These are phyloP conservation scores for Biscogniauxia marginata DNA, from an alignment of 2,329 filamentous ascomycete species.

Conservation along the genomic window DNA sequence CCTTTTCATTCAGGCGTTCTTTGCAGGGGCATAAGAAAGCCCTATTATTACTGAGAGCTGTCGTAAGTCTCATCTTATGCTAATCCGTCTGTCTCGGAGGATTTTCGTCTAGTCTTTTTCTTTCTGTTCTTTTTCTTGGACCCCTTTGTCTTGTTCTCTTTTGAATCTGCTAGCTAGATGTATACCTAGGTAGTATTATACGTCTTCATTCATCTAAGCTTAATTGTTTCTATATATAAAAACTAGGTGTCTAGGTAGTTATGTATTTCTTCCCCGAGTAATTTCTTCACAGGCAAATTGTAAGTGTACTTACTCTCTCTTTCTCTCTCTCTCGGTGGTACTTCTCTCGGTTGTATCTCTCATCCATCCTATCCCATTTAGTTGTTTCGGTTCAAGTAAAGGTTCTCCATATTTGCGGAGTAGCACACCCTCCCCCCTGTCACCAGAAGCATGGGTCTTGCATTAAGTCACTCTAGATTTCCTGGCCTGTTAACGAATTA, in stretches of 20 bases:
- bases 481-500: neutral
- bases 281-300: neutral
- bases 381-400: neutral
- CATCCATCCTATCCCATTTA: neutral
- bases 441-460: neutral
- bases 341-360: neutral
- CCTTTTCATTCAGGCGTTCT: neutral
- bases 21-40: neutral
- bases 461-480: neutral
- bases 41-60: neutral
- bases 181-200: no score
- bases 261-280: neutral
- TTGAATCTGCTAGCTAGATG: no score
- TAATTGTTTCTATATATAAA: no score
- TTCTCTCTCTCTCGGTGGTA: neutral
- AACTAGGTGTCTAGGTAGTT: no score
- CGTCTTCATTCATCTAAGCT: no score
- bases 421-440: neutral
- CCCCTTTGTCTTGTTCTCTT: neutral
- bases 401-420: neutral
- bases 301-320: neutral
- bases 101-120: neutral
- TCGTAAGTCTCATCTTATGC: neutral
- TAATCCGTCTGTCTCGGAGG: neutral
- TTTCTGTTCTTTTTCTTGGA: neutral